Conservation (phyloP, 768 basidiomycete genomes). For the Lactarius sp. region DNA sequence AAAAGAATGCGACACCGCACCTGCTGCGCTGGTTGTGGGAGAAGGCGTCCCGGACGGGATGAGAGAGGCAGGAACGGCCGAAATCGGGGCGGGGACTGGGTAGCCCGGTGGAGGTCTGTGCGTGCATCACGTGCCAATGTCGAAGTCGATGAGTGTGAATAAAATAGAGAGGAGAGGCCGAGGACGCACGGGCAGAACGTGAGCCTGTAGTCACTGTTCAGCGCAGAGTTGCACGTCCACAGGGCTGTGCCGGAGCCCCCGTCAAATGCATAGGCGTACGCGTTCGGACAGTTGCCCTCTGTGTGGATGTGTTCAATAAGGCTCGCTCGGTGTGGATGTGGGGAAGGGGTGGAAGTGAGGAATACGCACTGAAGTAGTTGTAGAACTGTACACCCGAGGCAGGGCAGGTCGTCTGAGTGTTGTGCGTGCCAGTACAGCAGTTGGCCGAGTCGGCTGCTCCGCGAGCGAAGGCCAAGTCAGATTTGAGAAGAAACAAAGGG, state of each 20-base stretch:
- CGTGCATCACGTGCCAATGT: neutral
- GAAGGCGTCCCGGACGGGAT: conserved; percentile 2
- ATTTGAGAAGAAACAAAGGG: neutral
- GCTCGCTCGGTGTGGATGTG: too few species aligned
- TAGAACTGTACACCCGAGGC: conserved; percentile 29
- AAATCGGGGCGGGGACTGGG: conserved; percentile 10
- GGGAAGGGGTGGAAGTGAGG: neutral
- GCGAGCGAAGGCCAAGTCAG: neutral
- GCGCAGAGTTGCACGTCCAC: conserved; percentile 43
- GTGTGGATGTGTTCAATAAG: neutral
- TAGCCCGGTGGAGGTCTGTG: conserved; percentile 3
- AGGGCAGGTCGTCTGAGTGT: conserved; percentile 36
- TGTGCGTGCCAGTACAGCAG: conserved; percentile 35
- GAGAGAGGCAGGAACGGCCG: conserved; percentile 14
- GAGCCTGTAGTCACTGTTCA: conserved; percentile 30
- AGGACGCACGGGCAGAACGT: conserved; percentile 32
- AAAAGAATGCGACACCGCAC: neutral
- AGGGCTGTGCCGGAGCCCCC: conserved; percentile 48
- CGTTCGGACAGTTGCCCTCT: conserved; percentile 42
- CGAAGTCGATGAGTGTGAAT: neutral
- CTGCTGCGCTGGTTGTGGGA: neutral
- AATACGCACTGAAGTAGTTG: conserved; percentile 14
- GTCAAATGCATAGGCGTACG: conserved; percentile 54
- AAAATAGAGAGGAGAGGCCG: neutral
- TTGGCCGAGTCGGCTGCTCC: conserved; percentile 36